Evolutionary conservation across 73 alveolate species (phyloP), one percentile per base, ranked within the genome.

Genomic region (Paramecium caudatum): DNA sequence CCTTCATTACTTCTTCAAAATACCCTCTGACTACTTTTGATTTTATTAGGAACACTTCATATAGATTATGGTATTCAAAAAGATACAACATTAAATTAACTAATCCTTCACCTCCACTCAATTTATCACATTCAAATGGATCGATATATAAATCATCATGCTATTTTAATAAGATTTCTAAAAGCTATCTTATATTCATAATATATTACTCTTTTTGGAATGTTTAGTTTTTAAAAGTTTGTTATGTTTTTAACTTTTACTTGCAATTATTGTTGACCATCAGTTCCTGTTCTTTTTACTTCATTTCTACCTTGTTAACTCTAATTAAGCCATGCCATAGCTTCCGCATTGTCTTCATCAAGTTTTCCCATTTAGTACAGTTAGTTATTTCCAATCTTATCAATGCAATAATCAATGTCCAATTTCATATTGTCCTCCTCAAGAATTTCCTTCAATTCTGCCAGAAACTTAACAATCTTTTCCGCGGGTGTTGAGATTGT

Each of bases 401-500:
- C 70, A 19, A 86, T 27, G 68, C 87, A 86, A 55, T 78, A 86
- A n/a, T 86, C 93, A 4, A 86, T 55, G 46, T 86, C 93, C 32
- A 62, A 55, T 62, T 46, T 86, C 21, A 86, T 86, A 5, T 48
- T 78, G 36, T 37, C 55, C 0, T 46, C 46, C 19, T 86, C 93
- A 17, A 63, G 37, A 13, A 86, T 36, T n/a, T 86, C 93, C 55
- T 86, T 86, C 19, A 86, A 86, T 34, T 86, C 93, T 47, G 87
- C 27, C 25, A 86, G 65, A 43, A 86, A 41, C 34, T 48, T 61
- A 19, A 63, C 68, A 12, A 86, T 86, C 37, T 63, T 86, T 41
- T 86, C 93, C 6, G 93, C 93, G 9, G 93, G 93, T 4, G 93
- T 86, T 17, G 82, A 43, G 17, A 86, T 62, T 10, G 90, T 36